Conservation (phyloP, 2,329 filamentous ascomycete genomes). For the Diaporthe destruens region DNA sequence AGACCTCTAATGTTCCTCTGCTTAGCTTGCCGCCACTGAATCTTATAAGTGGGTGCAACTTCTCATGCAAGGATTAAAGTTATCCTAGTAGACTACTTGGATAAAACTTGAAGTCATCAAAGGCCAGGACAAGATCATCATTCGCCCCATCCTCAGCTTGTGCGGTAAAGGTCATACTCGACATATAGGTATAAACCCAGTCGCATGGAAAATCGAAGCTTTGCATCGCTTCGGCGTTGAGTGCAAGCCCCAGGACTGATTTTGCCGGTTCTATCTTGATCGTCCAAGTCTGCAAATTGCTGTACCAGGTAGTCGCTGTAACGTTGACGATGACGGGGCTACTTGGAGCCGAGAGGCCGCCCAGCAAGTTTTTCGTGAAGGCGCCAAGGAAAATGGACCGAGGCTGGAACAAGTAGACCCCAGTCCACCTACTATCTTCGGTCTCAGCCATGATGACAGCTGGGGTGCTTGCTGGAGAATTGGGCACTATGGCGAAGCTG, state of each 20-base stretch:
- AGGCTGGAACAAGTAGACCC: not conserved
- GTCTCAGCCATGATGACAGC: not conserved
- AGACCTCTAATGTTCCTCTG: no score
- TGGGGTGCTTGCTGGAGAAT: not conserved
- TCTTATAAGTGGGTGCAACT: no score
- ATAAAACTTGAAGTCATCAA: slow-evolving; percentile 13
- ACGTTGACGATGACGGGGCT: not conserved
- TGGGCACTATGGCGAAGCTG: not conserved
- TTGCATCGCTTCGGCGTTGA: not conserved
- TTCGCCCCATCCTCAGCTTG: not conserved
- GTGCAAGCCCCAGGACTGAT: not conserved
- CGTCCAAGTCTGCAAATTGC: not conserved
- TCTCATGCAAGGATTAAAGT: no score
- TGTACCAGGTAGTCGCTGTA: no score
- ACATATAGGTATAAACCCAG: no score
- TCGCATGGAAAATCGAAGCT: not conserved
- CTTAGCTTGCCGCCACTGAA: no score
- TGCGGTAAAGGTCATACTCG: not conserved
- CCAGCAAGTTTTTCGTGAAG: not conserved
- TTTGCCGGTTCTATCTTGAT: not conserved
- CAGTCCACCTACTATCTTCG: no score
- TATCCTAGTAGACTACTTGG: no score
- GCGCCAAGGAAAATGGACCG: not conserved
- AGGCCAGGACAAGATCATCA: not conserved
- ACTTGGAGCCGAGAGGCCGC: not conserved